A percentile compares a stretch with the other conserved stretches of the same genome.
These are phyloP conservation scores for Cercophora newfieldiana DNA, from an alignment of 495 filamentous ascomycete genomes.

Conservation along the genomic window DNA sequence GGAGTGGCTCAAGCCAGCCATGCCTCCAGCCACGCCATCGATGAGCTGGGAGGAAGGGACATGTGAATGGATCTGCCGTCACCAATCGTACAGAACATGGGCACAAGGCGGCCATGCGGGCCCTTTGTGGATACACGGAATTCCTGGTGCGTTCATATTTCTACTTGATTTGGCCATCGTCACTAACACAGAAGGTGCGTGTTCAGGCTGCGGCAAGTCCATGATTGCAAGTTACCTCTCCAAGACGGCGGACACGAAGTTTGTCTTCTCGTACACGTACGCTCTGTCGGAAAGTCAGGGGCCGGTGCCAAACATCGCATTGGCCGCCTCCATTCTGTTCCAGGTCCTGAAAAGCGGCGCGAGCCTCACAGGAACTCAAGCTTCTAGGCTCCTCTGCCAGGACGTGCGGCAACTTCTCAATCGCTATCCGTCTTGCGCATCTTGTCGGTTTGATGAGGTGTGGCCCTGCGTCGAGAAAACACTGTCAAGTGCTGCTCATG, in stretches of 20 bases:
- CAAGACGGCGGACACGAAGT: background rate
- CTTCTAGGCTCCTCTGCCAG: too few relatives aligned
- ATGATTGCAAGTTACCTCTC: background rate
- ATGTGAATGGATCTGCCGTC: background rate
- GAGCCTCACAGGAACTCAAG: too few relatives aligned
- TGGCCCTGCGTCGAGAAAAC: background rate
- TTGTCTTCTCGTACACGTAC: background rate
- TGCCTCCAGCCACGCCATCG: background rate
- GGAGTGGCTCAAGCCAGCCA: background rate
- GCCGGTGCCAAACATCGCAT: background rate
- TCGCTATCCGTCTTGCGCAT: too few relatives aligned
- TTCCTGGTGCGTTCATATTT: background rate
- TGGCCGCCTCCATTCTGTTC: background rate
- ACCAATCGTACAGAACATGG: background rate
- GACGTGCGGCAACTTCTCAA: too few relatives aligned
- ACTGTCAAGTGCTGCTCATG: background rate
- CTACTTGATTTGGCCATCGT: too few relatives aligned
- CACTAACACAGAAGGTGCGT: too few relatives aligned
- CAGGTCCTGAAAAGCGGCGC: background rate
- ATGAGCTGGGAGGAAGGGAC: background rate
- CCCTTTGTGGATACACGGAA: background rate
- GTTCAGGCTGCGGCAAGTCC: too few relatives aligned
- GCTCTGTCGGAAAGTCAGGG: background rate
- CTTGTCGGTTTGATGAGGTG: too few relatives aligned
- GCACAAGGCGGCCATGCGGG: background rate